Percentiles rank a stretch among this genome's conserved stretches.
Conservation (phyloP, 352 stramenopile species). For the Aphanomyces euteiches region DNA sequence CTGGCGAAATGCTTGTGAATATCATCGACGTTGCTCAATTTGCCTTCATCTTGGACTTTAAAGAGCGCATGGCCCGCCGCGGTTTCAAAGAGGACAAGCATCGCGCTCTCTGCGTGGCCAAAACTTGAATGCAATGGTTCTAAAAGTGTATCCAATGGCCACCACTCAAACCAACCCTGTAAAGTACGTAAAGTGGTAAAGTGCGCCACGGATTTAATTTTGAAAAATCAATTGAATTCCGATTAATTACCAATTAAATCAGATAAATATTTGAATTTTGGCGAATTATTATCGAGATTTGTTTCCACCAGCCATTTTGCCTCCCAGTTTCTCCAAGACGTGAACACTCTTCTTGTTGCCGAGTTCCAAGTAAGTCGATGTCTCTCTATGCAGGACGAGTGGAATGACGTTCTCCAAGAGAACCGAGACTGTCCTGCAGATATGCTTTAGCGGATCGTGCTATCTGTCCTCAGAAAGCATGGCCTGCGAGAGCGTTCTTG, state of each 20-base stretch:
- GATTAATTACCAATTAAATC: conserved; percentile 1
- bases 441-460: conserved; percentile 34
- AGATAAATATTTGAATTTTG: background rate
- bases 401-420: conserved; percentile 46
- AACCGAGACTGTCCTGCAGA: conserved; percentile 88
- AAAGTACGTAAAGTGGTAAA: no score
- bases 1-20: conserved; percentile 91
- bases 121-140: background rate
- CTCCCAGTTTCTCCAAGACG: background rate
- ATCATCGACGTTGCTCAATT: conserved; percentile 86
- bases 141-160: no score
- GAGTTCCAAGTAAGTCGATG: conserved; percentile 79
- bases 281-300: no score
- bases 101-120: conserved; percentile 37
- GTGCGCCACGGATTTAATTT: no score
- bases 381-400: conserved; percentile 32
- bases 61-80: conserved; percentile 98
- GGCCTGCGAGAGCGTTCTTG: conserved; percentile 5
- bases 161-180: no score
- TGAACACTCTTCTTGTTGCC: conserved; percentile 69
- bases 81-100: conserved; percentile 99
- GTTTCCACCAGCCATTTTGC: no score
- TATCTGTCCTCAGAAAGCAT: background rate
- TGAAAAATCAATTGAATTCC: no score
- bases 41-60: conserved; percentile 96